Base-by-base conservation (phyloP, 1,284 basidiomycete species). In the Meripilus lineatus region DNA sequence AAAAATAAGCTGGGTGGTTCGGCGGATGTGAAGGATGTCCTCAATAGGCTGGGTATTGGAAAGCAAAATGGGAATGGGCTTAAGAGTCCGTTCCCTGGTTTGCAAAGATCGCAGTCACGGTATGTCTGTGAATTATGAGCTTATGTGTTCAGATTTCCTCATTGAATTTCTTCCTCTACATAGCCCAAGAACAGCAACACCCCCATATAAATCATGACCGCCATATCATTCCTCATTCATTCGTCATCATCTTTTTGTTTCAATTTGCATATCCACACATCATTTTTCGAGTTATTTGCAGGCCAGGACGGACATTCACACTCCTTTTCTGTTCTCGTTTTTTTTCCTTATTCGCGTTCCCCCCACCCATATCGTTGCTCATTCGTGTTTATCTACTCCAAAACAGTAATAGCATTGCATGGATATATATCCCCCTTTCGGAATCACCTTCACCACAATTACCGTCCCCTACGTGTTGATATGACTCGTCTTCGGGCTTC, bases 21-120 rank as follows among this genome's bases (percentile, higher is more conserved):
- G 15, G 78, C 72, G n/a, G 86, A 90, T 60, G 86, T 89, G 42
- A 71, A 79, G 43, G 87, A 90, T 51, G 81, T 89, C 41, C 64
- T 90, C 49, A 85, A 84, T 50, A 82, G 74, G 51, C 68, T 90
- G 14, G 86, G 86, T 18, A 84, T 89, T 50, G 83, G 85, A 21
- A 86, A 81, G 61, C 74, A 79, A 54, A 79, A 73, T 51, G 75
- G 74, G 39, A 76, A 68, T 50, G 67, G 58, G 43, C 62, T 87
- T 33, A 88, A 85, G 61, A 71, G 83, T 7, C 83, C 87, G 26
- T 84, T 86, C 58, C 69, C 74, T n/a, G 56, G 65, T 2, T 52
- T 70, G 22, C 72, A 72, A 52, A 71, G 61, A 48, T 52, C 68
- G 15, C 65, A 68, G 47, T 52, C 63, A 28, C 64, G 59, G 70